Evolutionary conservation across 768 basidiomycete genomes (phyloP).

Genomic region (Lentinula boryana): DNA sequence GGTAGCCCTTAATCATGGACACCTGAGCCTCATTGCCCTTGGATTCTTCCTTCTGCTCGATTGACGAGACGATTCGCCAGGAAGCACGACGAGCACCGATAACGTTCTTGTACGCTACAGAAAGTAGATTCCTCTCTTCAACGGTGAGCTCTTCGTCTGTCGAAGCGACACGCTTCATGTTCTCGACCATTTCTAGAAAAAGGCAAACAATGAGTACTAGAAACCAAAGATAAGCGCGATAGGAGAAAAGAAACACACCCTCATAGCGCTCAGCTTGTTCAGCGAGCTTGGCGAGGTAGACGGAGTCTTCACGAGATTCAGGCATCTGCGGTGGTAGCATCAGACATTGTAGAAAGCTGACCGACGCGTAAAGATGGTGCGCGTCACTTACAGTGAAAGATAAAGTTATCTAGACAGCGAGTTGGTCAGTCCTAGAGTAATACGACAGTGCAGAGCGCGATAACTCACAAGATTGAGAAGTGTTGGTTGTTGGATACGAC

Average conservation of each 20-base stretch:
- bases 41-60: slow-evolving; percentile 98
- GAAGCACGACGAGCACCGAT: slow-evolving; percentile 97
- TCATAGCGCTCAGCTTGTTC: slow-evolving; percentile 99
- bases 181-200: slow-evolving; percentile 87
- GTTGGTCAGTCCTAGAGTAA: background rate
- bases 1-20: slow-evolving; percentile 94
- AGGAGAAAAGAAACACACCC: slow-evolving; percentile 42
- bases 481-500: background rate
- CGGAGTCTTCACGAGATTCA: slow-evolving; percentile 90
- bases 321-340: slow-evolving; percentile 48
- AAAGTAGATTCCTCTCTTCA: slow-evolving; percentile 96
- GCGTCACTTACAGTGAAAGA: slow-evolving; percentile 7
- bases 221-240: slow-evolving; percentile 11
- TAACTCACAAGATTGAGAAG: background rate
- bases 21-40: slow-evolving; percentile 97
- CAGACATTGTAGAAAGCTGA: background rate
- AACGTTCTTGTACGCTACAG: slow-evolving; percentile 99
- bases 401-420: slow-evolving; percentile 1
- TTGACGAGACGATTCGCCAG: slow-evolving; percentile 97
- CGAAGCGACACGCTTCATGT: slow-evolving; percentile 98
- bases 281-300: slow-evolving; percentile 99
- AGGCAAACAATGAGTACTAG: background rate
- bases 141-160: slow-evolving; percentile 98
- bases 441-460: background rate
- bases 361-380: slow-evolving; percentile 8